These are phyloP conservation scores for Leptomonas pyrrhocoris DNA, from an alignment of 208 protist species.

Conservation along the genomic window DNA sequence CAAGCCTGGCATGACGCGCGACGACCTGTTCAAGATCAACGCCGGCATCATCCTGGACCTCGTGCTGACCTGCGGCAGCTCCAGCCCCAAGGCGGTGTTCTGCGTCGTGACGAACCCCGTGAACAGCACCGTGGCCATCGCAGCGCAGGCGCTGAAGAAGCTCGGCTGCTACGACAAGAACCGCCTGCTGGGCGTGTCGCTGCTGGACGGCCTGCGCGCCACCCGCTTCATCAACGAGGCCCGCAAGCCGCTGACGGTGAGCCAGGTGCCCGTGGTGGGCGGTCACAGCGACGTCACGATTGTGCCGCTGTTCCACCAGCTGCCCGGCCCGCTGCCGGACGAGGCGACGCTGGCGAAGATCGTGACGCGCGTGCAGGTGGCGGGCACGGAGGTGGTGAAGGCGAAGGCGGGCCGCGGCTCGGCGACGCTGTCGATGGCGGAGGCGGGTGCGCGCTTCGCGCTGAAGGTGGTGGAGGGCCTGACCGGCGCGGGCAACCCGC, in stretches of 20 bases:
- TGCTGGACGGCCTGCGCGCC: slow-evolving; percentile 93
- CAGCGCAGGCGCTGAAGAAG: slow-evolving; percentile 91
- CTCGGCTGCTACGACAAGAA: slow-evolving; percentile 89
- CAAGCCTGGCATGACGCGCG: slow-evolving; percentile 97
- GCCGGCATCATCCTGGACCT: slow-evolving; percentile 93
- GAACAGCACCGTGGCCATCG: slow-evolving; percentile 96
- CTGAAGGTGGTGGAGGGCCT: slow-evolving; percentile 75
- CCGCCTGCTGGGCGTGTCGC: slow-evolving; percentile 91
- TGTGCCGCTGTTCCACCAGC: slow-evolving; percentile 91
- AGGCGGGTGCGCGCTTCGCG: slow-evolving; percentile 84
- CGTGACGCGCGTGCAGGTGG: slow-evolving; percentile 92
- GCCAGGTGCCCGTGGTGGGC: slow-evolving; percentile 91
- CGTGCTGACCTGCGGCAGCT: slow-evolving; percentile 78
- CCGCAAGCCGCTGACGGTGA: slow-evolving; percentile 46
- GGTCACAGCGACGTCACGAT: slow-evolving; percentile 96
- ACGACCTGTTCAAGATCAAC: slow-evolving; percentile 97
- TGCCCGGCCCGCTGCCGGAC: slow-evolving; percentile 53
- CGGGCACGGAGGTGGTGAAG: slow-evolving; percentile 96
- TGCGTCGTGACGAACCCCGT: slow-evolving; percentile 97
- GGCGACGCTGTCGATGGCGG: slow-evolving; percentile 97
- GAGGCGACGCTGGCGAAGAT: slow-evolving; percentile 71
- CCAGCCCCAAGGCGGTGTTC: slow-evolving; percentile 92
- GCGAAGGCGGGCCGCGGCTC: slow-evolving; percentile 95
- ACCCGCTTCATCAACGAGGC: slow-evolving; percentile 92
- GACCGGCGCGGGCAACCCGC: slow-evolving; percentile 58